These are phyloP conservation scores for Colletotrichum higginsianum DNA, from an alignment of 2,329 filamentous ascomycete genomes.

Conservation along the genomic window DNA sequence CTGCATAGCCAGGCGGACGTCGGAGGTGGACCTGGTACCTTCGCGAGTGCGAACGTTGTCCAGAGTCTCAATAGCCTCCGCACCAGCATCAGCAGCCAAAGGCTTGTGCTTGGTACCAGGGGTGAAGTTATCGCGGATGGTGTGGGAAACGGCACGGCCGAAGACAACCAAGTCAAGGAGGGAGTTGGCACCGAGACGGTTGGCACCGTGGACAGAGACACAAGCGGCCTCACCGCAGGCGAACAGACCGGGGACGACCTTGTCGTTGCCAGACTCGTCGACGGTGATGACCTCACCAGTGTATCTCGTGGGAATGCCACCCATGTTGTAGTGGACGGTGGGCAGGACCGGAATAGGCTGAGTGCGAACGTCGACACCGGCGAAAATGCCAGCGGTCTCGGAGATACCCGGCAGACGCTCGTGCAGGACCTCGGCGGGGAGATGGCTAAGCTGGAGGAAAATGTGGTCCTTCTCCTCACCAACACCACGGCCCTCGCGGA, in stretches of 20 bases:
- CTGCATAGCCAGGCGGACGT: conserved; percentile 93
- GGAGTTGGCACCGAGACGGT: conserved; percentile 98
- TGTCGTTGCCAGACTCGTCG: conserved; percentile 88
- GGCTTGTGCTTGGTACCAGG: conserved; percentile 86
- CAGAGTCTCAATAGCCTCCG: conserved; percentile 87
- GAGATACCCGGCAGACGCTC: conserved; percentile 99
- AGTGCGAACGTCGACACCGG: conserved; percentile 96
- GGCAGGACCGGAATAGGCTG: conserved; percentile 97
- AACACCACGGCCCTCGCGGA: conserved; percentile 96
- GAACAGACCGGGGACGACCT: conserved; percentile 94
- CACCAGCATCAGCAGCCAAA: conserved; percentile 86
- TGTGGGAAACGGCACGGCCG: conserved; percentile 96
- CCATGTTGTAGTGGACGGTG: conserved; percentile 99
- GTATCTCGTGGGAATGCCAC: conserved; percentile 97
- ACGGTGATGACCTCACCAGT: conserved; percentile 95
- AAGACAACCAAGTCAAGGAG: conserved; percentile 98
- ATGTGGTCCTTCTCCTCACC: conserved; percentile 98
- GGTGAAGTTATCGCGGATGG: conserved; percentile 93
- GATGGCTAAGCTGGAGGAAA: conserved; percentile 96
- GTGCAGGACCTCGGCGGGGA: conserved; percentile 91
- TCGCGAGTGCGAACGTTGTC: conserved; percentile 88
- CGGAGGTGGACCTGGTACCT: conserved; percentile 88
- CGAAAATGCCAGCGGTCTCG: conserved; percentile 97
- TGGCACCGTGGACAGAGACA: conserved; percentile 98
- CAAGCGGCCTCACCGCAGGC: conserved; percentile 98